Conservation (phyloP, 371 early-diverging fungal species). For the Mycotypha africana region DNA sequence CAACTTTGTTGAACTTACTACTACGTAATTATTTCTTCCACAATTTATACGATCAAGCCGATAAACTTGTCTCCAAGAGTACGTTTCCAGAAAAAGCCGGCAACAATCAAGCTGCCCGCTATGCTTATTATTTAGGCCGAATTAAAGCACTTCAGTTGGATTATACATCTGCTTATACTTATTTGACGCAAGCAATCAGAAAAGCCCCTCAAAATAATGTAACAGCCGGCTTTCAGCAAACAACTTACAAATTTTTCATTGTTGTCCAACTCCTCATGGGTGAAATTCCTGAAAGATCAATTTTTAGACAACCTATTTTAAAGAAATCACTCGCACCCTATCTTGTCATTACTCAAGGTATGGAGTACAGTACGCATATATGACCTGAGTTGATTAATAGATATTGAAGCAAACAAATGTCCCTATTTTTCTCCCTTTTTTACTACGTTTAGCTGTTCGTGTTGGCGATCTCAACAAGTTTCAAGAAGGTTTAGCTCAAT, state of each 20-base stretch:
- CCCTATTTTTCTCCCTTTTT: too few relatives aligned
- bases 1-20: slow-evolving; percentile 85
- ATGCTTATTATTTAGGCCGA: slow-evolving; percentile 92
- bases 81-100: slow-evolving; percentile 88
- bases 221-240: slow-evolving; percentile 94
- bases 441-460: slow-evolving; percentile 87
- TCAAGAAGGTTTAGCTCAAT: slow-evolving; percentile 79
- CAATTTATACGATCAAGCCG: slow-evolving; percentile 95
- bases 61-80: slow-evolving; percentile 89
- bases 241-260: slow-evolving; percentile 88
- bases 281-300: slow-evolving; percentile 91
- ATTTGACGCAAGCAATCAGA: slow-evolving; percentile 88
- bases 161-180: slow-evolving; percentile 85
- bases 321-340: slow-evolving; percentile 86
- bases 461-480: slow-evolving; percentile 92
- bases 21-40: slow-evolving; percentile 87
- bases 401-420: too few relatives aligned
- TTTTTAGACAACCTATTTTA: slow-evolving; percentile 85
- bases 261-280: slow-evolving; percentile 97
- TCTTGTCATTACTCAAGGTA: slow-evolving; percentile 86
- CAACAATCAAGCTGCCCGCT: slow-evolving; percentile 91
- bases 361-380: too few relatives aligned
- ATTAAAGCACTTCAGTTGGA: slow-evolving; percentile 96
- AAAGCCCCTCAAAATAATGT: slow-evolving; percentile 88
- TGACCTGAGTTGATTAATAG: too few relatives aligned